Percentiles rank a stretch among this genome's conserved stretches.
Conservation (phyloP, 2,329 filamentous ascomycete genomes). For the Pseudogymnoascus sp. region DNA sequence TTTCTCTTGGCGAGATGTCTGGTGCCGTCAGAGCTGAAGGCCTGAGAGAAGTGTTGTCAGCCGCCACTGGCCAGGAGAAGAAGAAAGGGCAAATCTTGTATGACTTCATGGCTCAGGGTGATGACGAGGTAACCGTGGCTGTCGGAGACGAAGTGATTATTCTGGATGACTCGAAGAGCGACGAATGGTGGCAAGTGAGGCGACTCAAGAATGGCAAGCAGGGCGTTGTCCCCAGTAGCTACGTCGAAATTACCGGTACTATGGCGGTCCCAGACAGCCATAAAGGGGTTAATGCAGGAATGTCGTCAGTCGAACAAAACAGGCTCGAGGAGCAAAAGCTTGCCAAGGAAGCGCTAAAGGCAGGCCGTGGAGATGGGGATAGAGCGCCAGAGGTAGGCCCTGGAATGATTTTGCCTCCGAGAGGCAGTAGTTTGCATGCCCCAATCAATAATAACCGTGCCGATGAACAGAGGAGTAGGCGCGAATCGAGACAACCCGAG, state of each 20-base stretch:
- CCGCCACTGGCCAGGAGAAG: constrained; percentile 61
- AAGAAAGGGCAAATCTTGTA: constrained; percentile 86
- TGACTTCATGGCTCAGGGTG: constrained; percentile 93
- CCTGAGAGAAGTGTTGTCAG: constrained; percentile 77
- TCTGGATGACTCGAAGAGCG: constrained; percentile 82
- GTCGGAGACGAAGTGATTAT: constrained; percentile 87
- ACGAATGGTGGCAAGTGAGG: constrained; percentile 97
- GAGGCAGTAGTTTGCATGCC: constrained; percentile 70
- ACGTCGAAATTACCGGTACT: constrained; percentile 78
- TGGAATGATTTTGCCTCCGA: constrained; percentile 67
- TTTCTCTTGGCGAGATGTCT: constrained; percentile 78
- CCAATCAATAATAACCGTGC: constrained; percentile 60
- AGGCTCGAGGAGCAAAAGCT: constrained; percentile 74
- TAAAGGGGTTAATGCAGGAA: constrained; percentile 50
- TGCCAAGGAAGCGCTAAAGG: constrained; percentile 70
- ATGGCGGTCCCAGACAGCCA: constrained; percentile 38
- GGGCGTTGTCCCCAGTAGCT: constrained; percentile 93
- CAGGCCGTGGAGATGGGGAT: constrained; percentile 52
- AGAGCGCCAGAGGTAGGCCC: constrained; percentile 67
- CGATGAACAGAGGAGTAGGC: constrained; percentile 64
- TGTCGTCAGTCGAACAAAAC: constrained; percentile 71
- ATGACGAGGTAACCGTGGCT: constrained; percentile 90
- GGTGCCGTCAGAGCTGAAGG: constrained; percentile 79
- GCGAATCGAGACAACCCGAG: constrained; percentile 59
- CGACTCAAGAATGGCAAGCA: constrained; percentile 87